Percentiles rank a stretch among this genome's conserved stretches.
These are phyloP conservation scores for Sicyos baderoa DNA, from an alignment of 306 rosid species.

Conservation along the genomic window DNA sequence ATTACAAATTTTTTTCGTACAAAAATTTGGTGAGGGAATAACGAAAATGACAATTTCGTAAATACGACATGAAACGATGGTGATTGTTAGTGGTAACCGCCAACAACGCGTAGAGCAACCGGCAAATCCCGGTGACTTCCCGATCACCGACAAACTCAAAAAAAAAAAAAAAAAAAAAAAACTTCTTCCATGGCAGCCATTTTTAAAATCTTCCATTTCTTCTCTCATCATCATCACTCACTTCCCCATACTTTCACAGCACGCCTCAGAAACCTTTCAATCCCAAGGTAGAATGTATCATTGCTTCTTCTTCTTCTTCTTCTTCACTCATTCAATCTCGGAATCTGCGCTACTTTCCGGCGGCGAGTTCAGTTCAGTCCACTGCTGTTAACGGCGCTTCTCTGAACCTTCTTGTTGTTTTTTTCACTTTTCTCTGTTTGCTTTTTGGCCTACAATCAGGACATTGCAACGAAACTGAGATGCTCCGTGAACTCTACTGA, in stretches of 20 bases:
- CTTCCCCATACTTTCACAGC: not conserved
- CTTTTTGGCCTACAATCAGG: not conserved
- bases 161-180: not conserved
- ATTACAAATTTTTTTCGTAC: not conserved
- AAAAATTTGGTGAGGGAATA: not conserved
- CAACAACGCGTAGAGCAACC: slow-evolving; percentile 11
- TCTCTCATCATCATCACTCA: slow-evolving; percentile 17
- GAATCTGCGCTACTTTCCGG: not conserved
- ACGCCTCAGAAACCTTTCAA: not conserved
- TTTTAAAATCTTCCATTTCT: not conserved
- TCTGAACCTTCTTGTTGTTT: not conserved
- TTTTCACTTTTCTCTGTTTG: slow-evolving; percentile 3
- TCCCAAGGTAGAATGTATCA: not conserved
- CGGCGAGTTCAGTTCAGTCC: not conserved
- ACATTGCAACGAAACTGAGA: not conserved
- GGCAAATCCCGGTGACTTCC: slow-evolving; percentile 19
- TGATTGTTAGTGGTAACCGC: not conserved
- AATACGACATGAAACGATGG: slow-evolving; percentile 6
- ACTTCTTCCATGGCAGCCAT: not conserved
- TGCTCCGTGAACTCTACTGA: not conserved
- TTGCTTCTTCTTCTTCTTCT: slow-evolving; percentile 5
- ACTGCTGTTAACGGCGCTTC: not conserved
- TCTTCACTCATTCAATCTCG: slow-evolving; percentile 1
- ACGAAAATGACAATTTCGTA: slow-evolving; percentile 12
- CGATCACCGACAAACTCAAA: slow-evolving; percentile 22